Evolutionary conservation across 495 filamentous ascomycete genomes (phyloP).

Genomic region (Aspergillus leporis): DNA sequence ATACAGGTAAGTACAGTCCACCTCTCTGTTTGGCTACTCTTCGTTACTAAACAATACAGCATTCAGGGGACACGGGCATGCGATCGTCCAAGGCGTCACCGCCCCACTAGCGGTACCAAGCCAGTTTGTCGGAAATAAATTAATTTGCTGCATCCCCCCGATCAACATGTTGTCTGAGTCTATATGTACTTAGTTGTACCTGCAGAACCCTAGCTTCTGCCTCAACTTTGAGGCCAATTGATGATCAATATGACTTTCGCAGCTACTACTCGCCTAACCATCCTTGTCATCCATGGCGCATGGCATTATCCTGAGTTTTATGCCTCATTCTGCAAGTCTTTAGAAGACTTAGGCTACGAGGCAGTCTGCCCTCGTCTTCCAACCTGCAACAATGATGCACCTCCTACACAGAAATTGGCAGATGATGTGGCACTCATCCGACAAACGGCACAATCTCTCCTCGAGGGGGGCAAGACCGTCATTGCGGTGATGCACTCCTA

Average conservation of each 20-base stretch:
- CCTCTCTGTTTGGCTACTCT: no score
- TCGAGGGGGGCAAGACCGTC: neutral
- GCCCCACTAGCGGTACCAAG: no score
- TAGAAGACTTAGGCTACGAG: neutral
- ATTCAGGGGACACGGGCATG: no score
- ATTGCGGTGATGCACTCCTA: constrained; percentile 7
- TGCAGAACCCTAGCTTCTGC: neutral
- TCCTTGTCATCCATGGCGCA: constrained; percentile 4
- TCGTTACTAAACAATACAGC: no score
- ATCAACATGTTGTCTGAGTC: no score
- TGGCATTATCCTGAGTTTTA: constrained; percentile 6
- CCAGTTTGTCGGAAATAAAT: no score
- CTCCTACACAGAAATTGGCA: neutral
- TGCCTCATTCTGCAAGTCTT: neutral
- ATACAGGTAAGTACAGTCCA: no score
- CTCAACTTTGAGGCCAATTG: neutral
- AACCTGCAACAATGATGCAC: neutral
- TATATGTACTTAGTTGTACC: no score
- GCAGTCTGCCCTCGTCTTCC: neutral
- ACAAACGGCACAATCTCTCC: neutral
- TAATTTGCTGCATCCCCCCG: no score
- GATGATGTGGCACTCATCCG: constrained; percentile 4
- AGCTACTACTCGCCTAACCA: neutral
- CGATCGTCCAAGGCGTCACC: no score
- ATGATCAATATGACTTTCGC: neutral